Evolutionary conservation across 345 rosid species (phyloP), one percentile per base, ranked within the genome.

Genomic region (Bruguiera parviflora): DNA sequence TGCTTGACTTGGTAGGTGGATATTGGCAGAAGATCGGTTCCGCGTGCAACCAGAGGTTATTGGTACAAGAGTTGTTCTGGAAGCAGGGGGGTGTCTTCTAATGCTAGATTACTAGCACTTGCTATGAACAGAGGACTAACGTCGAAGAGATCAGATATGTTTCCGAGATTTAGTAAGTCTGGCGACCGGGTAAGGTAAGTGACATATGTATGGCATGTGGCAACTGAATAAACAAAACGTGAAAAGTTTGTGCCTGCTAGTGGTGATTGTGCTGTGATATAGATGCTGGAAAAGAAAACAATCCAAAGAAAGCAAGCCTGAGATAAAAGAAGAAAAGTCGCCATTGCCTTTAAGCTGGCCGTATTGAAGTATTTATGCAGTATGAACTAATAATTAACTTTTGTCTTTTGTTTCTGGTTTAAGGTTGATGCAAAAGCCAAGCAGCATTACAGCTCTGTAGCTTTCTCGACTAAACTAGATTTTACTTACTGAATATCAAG

Each of bases 1-100:
- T 75, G 22, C 84, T 77, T 79, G 73, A 88, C 78, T 75, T 77
- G 71, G 28, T 84, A 88, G 8, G 83, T 83, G 72, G 72, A 80
- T 73, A 49, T 85, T 84, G 52, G 86, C 81, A 71, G 79, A 84
- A 64, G 82, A 86, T 21, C 37, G 60, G 61, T 80, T 83, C n/a
- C 85, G 77, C n/a, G 75, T 76, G 80, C 89, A 86, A 58, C 81
- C 75, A 70, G 89, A 88, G 31, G 8, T 27, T 66, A 83, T 37
- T 58, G 94, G 89, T n/a, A 86, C 83, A 43, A 70, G 28, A 84
- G 82, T 71, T 86, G 91, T 56, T 81, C 78, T 5, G 84, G 88
- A 58, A 78, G 16, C 59, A 88, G 62, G 25, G 19, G 64, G 47
- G 20, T 3, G 57, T 86, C 82, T 61, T 82, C 89, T 25, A 82